Conservation (phyloP, 2,329 filamentous ascomycete species). For the Graphium sp. region DNA sequence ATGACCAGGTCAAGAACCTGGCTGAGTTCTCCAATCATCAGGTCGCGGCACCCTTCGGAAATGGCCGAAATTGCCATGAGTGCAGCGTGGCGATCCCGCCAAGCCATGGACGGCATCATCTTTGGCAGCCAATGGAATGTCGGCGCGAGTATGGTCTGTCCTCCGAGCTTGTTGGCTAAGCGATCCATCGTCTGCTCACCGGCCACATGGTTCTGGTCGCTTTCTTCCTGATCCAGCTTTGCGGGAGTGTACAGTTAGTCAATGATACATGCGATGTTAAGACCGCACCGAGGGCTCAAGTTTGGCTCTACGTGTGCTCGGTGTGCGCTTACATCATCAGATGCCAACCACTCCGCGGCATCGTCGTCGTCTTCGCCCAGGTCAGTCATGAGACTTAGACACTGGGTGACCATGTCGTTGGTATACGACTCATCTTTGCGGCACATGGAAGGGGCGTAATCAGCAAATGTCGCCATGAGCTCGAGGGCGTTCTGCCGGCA, state of each 20-base stretch:
- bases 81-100: constrained; percentile 90
- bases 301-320: too few relatives aligned
- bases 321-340: constrained; percentile 73
- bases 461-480: constrained; percentile 94
- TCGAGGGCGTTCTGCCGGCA: constrained; percentile 90
- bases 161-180: constrained; percentile 90
- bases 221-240: constrained; percentile 84
- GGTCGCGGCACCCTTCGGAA: constrained; percentile 86
- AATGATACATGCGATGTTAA: too few relatives aligned
- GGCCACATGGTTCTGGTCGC: constrained; percentile 90
- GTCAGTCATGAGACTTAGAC: constrained; percentile 94
- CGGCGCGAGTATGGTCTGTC: constrained; percentile 77
- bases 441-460: constrained; percentile 87
- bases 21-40: constrained; percentile 89
- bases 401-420: constrained; percentile 95
- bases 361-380: constrained; percentile 90
- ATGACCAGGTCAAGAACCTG: constrained; percentile 92
- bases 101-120: constrained; percentile 92
- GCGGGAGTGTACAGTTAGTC: too few relatives aligned
- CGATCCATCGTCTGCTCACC: constrained; percentile 98
- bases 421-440: constrained; percentile 87
- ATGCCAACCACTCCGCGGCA: constrained; percentile 80
- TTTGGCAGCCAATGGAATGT: constrained; percentile 94
- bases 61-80: constrained; percentile 99
- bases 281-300: too few relatives aligned